phyloP scores from a whole-genome alignment of 106 monocot species.

The Dioscorea zingiberensis region DNA sequence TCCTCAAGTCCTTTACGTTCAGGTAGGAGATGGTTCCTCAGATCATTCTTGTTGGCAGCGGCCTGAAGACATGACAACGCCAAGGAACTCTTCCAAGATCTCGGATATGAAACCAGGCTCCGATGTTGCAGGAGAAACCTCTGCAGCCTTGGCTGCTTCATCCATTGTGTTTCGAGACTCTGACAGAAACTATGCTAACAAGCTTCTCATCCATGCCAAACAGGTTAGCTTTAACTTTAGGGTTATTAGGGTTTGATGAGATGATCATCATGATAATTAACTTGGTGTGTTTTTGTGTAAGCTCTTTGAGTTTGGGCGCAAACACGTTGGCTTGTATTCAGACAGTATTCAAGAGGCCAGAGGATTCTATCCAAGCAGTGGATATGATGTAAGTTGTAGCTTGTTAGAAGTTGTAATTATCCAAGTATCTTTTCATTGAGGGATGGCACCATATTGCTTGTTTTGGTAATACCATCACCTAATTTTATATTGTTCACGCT shows the following conservation, averaged over 20 bases:
- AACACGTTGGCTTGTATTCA: background rate
- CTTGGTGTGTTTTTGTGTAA: background rate
- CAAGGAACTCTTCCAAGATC: background rate
- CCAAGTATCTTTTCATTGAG: no score
- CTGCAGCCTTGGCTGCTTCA: background rate
- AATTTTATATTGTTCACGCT: no score
- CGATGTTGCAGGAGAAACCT: background rate
- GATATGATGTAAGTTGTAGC: background rate
- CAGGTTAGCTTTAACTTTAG: background rate
- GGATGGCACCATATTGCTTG: no score
- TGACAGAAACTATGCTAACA: background rate
- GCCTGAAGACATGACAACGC: background rate
- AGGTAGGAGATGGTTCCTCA: background rate
- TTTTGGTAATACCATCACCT: no score
- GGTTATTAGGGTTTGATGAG: no score
- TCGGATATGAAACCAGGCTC: background rate
- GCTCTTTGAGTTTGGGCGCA: background rate
- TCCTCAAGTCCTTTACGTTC: slow-evolving; percentile 1
- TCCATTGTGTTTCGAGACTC: background rate
- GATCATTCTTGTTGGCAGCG: background rate
- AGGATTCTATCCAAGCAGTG: background rate
- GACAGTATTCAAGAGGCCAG: background rate
- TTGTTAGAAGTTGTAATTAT: no score
- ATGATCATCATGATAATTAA: background rate
- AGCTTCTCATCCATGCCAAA: background rate